Conservation (phyloP, 148 eudicot species). For the Euryodendron excelsum region DNA sequence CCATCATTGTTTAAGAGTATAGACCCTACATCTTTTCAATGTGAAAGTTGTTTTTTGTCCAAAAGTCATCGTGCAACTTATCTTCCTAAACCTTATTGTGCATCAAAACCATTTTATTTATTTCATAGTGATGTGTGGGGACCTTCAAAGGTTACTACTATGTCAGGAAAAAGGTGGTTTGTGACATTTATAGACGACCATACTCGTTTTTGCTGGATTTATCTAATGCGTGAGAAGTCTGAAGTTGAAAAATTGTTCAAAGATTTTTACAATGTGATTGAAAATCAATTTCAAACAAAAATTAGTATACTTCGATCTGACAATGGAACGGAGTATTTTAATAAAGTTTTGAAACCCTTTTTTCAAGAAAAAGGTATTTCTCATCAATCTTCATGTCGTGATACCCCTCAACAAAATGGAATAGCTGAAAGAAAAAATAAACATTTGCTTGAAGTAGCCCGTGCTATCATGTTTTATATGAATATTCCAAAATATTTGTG, state of each 20-base stretch:
- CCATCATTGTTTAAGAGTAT: neutral
- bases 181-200: neutral
- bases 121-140: neutral
- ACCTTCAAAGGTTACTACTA: neutral
- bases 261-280: neutral
- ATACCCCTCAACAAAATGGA: neutral
- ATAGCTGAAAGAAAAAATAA: neutral
- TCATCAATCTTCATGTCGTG: neutral
- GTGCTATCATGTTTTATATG: neutral
- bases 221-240: neutral
- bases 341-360: neutral
- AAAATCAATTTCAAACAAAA: too few relatives aligned
- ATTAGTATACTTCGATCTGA: too few relatives aligned
- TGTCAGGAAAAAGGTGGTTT: neutral
- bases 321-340: neutral
- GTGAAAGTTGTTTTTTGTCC: neutral
- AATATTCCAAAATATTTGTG: neutral
- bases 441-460: neutral
- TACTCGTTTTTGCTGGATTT: neutral
- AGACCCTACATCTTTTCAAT: neutral
- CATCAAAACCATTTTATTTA: neutral
- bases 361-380: neutral
- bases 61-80: neutral
- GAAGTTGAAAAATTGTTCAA: neutral
- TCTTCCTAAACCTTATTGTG: neutral